These are phyloP conservation scores for Protostelium mycophagum DNA, from an alignment of 78 protist species.

Conservation along the genomic window DNA sequence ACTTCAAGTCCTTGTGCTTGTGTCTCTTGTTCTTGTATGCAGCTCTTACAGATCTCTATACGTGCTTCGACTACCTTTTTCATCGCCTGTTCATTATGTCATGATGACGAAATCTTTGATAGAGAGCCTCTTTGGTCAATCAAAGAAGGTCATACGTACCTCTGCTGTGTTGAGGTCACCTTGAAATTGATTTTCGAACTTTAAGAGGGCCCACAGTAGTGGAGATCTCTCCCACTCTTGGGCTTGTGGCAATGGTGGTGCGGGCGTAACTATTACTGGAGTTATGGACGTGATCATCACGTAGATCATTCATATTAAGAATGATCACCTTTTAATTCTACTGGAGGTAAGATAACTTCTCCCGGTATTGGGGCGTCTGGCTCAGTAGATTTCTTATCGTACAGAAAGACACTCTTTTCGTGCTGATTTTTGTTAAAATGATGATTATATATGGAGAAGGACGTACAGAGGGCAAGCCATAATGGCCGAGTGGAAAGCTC, in stretches of 20 bases:
- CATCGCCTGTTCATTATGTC: background rate
- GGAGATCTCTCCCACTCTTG: background rate
- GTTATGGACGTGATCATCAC: background rate
- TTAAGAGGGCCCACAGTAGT: background rate
- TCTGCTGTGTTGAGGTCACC: background rate
- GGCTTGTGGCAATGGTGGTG: background rate
- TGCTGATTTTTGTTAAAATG: background rate
- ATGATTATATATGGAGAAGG: background rate
- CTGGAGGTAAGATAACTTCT: background rate
- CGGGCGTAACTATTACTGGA: background rate
- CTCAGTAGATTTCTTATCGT: background rate
- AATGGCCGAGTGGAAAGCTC: background rate
- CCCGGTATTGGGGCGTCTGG: background rate
- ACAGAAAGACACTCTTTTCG: background rate
- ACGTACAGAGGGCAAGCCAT: background rate
- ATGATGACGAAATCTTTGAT: too few species aligned
- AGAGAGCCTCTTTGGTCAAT: too few species aligned
- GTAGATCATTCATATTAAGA: too few species aligned
- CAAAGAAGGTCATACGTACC: too few species aligned
- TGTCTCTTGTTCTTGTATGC: background rate
- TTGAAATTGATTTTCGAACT: background rate
- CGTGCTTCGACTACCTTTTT: background rate
- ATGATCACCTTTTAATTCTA: background rate
- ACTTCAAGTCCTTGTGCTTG: background rate
- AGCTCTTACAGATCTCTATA: background rate